Evolutionary conservation across 768 basidiomycete genomes (phyloP), one percentile per base, ranked within the genome.

Genomic region (Lactifluus hygrophoroides): DNA sequence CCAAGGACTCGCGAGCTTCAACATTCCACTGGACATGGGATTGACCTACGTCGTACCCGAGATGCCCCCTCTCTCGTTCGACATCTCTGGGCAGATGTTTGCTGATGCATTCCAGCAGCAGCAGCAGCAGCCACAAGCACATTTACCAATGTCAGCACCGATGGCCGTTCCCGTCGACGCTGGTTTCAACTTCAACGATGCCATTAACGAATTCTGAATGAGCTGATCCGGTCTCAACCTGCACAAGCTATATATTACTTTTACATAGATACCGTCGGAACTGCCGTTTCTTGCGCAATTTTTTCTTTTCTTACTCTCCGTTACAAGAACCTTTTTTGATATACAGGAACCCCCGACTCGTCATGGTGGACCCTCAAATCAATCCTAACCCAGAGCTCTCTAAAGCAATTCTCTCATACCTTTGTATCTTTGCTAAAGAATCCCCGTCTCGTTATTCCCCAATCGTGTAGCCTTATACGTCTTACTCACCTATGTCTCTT

Each of bases 181-280:
- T 25, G n/a, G 53, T 23, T 62, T 62, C 50, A 25, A 52, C 48
- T 62, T 64, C 61, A 62, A 64, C 56, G 61, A 64, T 35, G 54
- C 58, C 49, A 55, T 58, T 56, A 57, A 64, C 49, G 63, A 64
- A 43, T 54, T 58, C 44, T 61, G 46, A 61, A 61, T 28, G 56
- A 61, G 23, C 56, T 46, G 27, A 43, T 35, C 58, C 10, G 17
- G n/a, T 14, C 43, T 21, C 54, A 16, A 32, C 3, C 35, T 21
- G 27, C 44, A 23, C 43, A 32, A n/a, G n/a, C 21, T 47, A 25
- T 19, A 34, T 42, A n/a, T 40, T 37, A 40, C 7, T 35, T 42
- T 43, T 44, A 25, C 47, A 54, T 60, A 54, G 58, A 42, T 55
- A 46, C 35, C 44, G 53, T 51, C 32, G 61, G 43, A 51, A 27